Evolutionary conservation across 345 rosid genomes (phyloP).

Genomic region (Rhizophora mangle): DNA sequence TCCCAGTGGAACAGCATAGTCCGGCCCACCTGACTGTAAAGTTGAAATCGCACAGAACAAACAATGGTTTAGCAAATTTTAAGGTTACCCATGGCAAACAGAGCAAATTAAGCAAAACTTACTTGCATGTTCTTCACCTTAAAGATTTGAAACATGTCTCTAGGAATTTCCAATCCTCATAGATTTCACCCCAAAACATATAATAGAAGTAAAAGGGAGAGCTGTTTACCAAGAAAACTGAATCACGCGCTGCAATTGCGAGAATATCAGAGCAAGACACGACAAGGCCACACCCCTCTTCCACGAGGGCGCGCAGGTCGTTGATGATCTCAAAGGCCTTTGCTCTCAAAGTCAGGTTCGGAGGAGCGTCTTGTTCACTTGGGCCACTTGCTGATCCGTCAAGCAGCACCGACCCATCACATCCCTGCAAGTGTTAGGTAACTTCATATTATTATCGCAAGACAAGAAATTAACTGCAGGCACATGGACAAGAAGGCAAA

Average conservation of each 20-base stretch:
- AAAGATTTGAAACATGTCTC: too few relatives aligned
- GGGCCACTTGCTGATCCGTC: conserved; percentile 83
- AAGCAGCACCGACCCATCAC: conserved; percentile 81
- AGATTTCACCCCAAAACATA: too few relatives aligned
- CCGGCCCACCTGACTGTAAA: conserved; percentile 74
- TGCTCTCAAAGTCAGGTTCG: conserved; percentile 45
- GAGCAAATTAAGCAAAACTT: too few relatives aligned
- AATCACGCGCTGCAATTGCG: conserved; percentile 61
- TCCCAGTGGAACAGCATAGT: conserved; percentile 64
- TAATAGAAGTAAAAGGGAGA: background rate
- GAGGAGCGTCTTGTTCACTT: conserved; percentile 69
- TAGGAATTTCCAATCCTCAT: too few relatives aligned
- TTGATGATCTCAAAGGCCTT: conserved; percentile 45
- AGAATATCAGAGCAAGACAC: conserved; percentile 63
- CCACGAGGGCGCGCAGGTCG: conserved; percentile 39
- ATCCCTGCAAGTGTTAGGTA: conserved; percentile 48
- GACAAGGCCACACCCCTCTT: conserved; percentile 47
- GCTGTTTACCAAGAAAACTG: conserved; percentile 49
- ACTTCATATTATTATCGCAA: too few relatives aligned
- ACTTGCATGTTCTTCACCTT: too few relatives aligned
- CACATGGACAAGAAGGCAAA: too few relatives aligned
- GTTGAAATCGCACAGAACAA: background rate
- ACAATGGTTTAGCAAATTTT: background rate
- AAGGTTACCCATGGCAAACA: too few relatives aligned
- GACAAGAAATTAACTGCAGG: too few relatives aligned